Base-by-base conservation (phyloP, 495 filamentous ascomycete genomes). In the Xylaria cubensis region DNA sequence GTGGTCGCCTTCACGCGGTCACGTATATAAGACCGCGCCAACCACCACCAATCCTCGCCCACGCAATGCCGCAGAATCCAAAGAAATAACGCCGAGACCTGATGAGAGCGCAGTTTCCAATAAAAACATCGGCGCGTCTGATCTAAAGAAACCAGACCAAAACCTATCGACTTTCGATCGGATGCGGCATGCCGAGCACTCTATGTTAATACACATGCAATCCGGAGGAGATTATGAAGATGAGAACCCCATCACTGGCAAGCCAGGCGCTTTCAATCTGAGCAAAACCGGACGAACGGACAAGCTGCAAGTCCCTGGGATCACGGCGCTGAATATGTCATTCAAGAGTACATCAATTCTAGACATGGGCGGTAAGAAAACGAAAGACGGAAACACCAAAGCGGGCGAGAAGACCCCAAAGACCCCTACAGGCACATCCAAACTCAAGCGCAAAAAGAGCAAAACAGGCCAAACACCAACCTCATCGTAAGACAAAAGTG, bases 161-260 rank as follows among this genome's bases (percentile, higher is more conserved):
- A 74, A 71, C 77, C 19, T 9, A 77, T 87, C 6, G 80, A 82
- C 24, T 76, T 80, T n/a, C 26, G 63, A 72, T 39, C 41, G 67
- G 51, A 34, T 41, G 51, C 88, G 89, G 17, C 86, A 90, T 48
- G 82, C 94, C 5, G 89, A 90, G 66, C 90, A 96, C 70, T 87
- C 90, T 0, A 88, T 94, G 62, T 83, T 84, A 64, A 84, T 96
- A 34, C 83, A 91, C 59, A 80, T 90, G 19, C 86, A 86, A 46
- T 91, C 90, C 69, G 89, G 88, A 32, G 88, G 91, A 61, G 95
- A 98, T 66, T 97, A 89, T 80, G 94, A 96, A 89, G 94, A 99
- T 80, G 94, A 97, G 79, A 96, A 91, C 74, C 94, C 94, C 3
- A 88, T 97, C 61, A 89, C 92, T 1, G 95, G 95, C 58, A 91